A percentile compares a stretch with the other conserved stretches of the same genome.
phyloP scores from a whole-genome alignment of 345 rosid species.

The Eucalyptus curtisii region DNA sequence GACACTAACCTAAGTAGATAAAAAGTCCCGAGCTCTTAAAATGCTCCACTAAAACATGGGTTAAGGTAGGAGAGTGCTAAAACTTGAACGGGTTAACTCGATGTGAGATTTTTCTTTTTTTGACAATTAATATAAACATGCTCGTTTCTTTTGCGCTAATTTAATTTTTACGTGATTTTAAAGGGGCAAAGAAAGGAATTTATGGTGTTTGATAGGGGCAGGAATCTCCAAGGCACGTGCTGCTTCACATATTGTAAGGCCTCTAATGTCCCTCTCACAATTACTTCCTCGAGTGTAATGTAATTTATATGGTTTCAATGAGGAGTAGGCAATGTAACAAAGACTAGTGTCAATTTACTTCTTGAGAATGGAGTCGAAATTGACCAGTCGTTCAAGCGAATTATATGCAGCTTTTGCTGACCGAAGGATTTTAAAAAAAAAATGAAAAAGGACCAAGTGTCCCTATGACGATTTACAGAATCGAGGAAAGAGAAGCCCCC shows the following conservation, averaged over 20 bases:
- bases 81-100: neutral
- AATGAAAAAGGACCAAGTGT: neutral
- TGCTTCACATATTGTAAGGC: neutral
- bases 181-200: neutral
- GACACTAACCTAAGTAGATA: neutral
- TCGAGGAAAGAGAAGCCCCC: neutral
- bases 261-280: neutral
- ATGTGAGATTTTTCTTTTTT: neutral
- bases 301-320: neutral
- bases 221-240: neutral
- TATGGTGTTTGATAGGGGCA: neutral
- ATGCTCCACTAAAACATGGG: neutral
- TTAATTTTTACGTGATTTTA: neutral
- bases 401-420: neutral
- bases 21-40: neutral
- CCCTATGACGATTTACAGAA: neutral
- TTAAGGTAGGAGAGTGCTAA: neutral
- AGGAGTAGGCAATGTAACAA: neutral
- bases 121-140: neutral
- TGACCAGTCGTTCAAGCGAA: neutral
- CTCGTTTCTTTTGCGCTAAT: neutral
- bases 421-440: neutral
- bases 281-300: neutral
- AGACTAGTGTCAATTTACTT: neutral
- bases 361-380: neutral